phyloP scores from a whole-genome alignment of 108 stramenopile species.

The Skeletonema costatum region DNA sequence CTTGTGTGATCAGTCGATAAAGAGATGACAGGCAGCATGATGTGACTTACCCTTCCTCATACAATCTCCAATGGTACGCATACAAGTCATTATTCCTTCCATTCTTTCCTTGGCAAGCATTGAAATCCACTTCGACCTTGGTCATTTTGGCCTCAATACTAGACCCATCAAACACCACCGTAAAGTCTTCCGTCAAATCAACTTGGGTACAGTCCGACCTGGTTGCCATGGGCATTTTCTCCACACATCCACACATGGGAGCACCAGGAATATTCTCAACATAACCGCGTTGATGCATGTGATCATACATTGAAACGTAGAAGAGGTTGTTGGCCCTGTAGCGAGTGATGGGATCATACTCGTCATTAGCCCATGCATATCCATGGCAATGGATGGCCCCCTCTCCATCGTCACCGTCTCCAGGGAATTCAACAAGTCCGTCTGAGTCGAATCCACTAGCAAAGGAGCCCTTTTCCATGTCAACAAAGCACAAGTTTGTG shows the following conservation, averaged over 20 bases:
- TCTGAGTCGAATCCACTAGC: slow-evolving; percentile 10
- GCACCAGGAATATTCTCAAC: slow-evolving; percentile 49
- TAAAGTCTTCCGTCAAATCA: slow-evolving; percentile 29
- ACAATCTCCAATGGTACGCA: slow-evolving; percentile 43
- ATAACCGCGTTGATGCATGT: slow-evolving; percentile 58
- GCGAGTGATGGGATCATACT: slow-evolving; percentile 11
- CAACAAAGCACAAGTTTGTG: slow-evolving; percentile 56
- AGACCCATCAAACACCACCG: not conserved
- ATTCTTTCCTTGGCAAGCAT: slow-evolving; percentile 55
- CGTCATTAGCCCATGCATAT: slow-evolving; percentile 51
- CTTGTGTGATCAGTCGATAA: not conserved
- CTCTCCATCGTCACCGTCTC: slow-evolving; percentile 33
- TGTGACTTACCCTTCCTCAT: slow-evolving; percentile 28
- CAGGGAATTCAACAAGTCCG: slow-evolving; percentile 35
- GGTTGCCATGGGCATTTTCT: slow-evolving; percentile 58
- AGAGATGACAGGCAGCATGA: not conserved
- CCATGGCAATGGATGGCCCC: slow-evolving; percentile 62
- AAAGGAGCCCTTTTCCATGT: slow-evolving; percentile 2
- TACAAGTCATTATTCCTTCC: slow-evolving; percentile 51
- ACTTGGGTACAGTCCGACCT: slow-evolving; percentile 60
- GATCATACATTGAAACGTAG: slow-evolving; percentile 62
- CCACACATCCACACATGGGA: slow-evolving; percentile 58
- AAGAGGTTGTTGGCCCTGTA: slow-evolving; percentile 60
- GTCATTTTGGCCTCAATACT: slow-evolving; percentile 16
- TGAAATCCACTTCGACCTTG: slow-evolving; percentile 43